Conservation (phyloP, 108 stramenopile genomes). For the Fragilariopsis cylindrus region DNA sequence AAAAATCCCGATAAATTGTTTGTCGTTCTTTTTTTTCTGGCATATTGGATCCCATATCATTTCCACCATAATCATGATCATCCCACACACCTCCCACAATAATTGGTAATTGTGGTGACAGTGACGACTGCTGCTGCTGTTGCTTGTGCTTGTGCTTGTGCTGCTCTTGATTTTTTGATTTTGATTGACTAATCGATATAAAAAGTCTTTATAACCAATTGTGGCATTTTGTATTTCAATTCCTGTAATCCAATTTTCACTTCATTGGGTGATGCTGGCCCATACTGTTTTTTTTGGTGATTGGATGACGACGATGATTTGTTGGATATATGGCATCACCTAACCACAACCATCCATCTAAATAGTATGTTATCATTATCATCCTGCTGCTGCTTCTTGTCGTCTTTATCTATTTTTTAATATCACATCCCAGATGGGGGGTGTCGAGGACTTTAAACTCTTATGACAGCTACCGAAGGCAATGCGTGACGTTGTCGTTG, state of each 20-base stretch:
- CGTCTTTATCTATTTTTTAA: neutral
- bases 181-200: neutral
- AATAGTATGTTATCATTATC: neutral
- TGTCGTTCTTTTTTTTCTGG: conserved; percentile 48
- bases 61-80: conserved; percentile 94
- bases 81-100: conserved; percentile 72
- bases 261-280: conserved; percentile 44
- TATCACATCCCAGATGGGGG: conserved; percentile 69
- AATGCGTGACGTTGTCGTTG: conserved; percentile 19
- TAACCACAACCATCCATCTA: conserved; percentile 75
- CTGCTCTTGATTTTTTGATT: neutral
- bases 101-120: neutral
- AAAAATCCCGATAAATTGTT: conserved; percentile 71
- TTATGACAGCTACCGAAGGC: conserved; percentile 88
- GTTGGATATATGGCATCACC: conserved; percentile 84
- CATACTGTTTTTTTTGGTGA: conserved; percentile 36
- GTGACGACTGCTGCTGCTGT: neutral
- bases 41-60: conserved; percentile 77
- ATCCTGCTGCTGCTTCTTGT: neutral
- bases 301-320: conserved; percentile 38
- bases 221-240: conserved; percentile 60
- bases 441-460: conserved; percentile 30
- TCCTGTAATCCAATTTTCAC: conserved; percentile 57
- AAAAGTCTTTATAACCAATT: conserved; percentile 59
- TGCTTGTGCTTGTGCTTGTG: neutral